Evolutionary conservation across 768 basidiomycete genomes (phyloP).

Genomic region (Crepidotus variabilis): DNA sequence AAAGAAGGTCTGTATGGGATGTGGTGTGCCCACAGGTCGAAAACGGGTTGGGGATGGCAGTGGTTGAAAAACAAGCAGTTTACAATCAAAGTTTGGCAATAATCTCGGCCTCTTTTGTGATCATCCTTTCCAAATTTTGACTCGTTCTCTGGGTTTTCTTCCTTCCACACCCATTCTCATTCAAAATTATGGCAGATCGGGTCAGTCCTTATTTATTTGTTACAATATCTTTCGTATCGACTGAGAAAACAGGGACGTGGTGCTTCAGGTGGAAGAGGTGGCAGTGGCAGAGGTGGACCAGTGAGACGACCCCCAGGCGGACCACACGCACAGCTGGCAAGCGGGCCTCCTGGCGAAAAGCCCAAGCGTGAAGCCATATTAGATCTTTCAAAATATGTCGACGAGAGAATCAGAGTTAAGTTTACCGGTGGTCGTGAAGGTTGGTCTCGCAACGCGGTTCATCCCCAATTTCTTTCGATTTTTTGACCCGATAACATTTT

Average conservation of each 20-base stretch:
- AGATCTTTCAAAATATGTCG: constrained; percentile 91
- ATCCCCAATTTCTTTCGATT: not conserved
- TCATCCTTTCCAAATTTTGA: constrained; percentile 17
- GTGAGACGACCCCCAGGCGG: constrained; percentile 46
- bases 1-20: constrained; percentile 8
- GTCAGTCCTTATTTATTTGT: constrained; percentile 33
- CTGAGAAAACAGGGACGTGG: constrained; percentile 56
- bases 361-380: constrained; percentile 93
- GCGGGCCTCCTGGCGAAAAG: constrained; percentile 55
- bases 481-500: constrained; percentile 10
- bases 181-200: constrained; percentile 55
- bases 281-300: constrained; percentile 39
- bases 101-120: constrained; percentile 15
- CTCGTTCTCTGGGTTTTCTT: constrained; percentile 5
- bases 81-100: constrained; percentile 7
- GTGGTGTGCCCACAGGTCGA: constrained; percentile 7
- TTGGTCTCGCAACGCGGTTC: constrained; percentile 21
- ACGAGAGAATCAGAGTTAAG: constrained; percentile 90
- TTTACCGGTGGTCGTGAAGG: constrained; percentile 99
- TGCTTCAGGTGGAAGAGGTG: constrained; percentile 37
- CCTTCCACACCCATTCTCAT: constrained; percentile 2
- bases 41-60: constrained; percentile 12
- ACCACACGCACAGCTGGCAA: constrained; percentile 24
- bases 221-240: constrained; percentile 28
- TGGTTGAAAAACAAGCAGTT: not conserved